phyloP scores from a whole-genome alignment of 768 basidiomycete genomes.

The Cystofilobasidium capitatum region DNA sequence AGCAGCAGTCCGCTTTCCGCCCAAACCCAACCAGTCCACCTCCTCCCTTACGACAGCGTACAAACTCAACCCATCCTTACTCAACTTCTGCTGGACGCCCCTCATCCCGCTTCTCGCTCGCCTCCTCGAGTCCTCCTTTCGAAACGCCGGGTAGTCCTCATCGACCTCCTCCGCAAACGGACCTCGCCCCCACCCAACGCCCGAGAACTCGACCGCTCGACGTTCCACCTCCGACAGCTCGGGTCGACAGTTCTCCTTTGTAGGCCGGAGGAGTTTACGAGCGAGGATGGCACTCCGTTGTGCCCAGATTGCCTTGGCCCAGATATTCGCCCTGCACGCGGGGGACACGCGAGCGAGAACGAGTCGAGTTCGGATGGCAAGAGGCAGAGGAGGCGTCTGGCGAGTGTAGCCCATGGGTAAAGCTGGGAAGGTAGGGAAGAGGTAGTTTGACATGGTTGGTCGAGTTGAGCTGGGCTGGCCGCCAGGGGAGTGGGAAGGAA shows the following conservation, averaged over 20 bases:
- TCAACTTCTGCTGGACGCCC: conserved; percentile 20
- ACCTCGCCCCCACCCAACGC: conserved; percentile 16
- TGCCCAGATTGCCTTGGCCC: conserved; percentile 21
- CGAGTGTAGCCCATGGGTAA: conserved; percentile 3
- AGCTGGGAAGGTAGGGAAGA: neutral
- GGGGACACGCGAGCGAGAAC: conserved; percentile 3
- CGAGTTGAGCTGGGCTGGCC: too few relatives aligned
- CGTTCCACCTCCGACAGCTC: conserved; percentile 11
- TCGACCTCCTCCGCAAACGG: conserved; percentile 2
- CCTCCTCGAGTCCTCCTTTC: neutral
- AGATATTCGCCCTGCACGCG: conserved; percentile 20
- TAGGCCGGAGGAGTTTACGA: neutral
- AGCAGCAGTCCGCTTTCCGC: too few relatives aligned
- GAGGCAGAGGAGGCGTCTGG: conserved; percentile 3
- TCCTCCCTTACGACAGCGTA: conserved; percentile 22
- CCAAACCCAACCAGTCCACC: conserved; percentile 7
- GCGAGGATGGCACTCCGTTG: conserved; percentile 11
- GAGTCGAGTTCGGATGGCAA: neutral
- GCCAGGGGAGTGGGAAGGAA: too few relatives aligned
- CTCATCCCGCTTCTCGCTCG: conserved; percentile 1
- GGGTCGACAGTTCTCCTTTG: too few relatives aligned
- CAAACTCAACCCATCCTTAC: conserved; percentile 23
- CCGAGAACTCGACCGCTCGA: conserved; percentile 15
- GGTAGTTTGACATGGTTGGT: neutral
- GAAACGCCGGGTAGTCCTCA: neutral